Percentiles rank a stretch among this genome's conserved stretches.
Conservation (phyloP, 129 eudicot genomes). For the Smallanthus sonchifolius region DNA sequence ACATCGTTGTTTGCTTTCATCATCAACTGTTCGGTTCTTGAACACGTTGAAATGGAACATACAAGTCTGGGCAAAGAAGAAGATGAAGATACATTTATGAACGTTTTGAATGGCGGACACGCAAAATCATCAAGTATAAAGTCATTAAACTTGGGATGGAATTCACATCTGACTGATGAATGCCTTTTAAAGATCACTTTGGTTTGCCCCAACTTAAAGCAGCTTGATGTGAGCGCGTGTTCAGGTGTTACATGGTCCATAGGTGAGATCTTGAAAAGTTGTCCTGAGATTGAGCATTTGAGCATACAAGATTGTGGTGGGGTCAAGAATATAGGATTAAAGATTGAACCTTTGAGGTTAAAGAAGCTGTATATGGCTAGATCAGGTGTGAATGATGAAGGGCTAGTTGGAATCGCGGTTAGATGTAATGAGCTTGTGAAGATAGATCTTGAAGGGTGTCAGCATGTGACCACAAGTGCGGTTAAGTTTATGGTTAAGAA, state of each 20-base stretch:
- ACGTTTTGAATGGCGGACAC: conserved; percentile 8
- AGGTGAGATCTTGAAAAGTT: conserved; percentile 29
- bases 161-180: conserved; percentile 27
- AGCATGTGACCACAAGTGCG: conserved; percentile 34
- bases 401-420: conserved; percentile 31
- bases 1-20: conserved; percentile 35
- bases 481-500: conserved; percentile 37
- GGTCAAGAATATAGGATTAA: conserved; percentile 38
- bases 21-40: conserved; percentile 37
- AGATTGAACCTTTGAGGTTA: conserved; percentile 31
- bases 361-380: conserved; percentile 38
- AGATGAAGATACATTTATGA: background rate
- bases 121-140: conserved; percentile 16
- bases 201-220: conserved; percentile 42
- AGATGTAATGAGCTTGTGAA: conserved; percentile 46
- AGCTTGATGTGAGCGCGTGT: conserved; percentile 45
- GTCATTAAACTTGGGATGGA: conserved; percentile 31
- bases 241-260: conserved; percentile 28
- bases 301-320: conserved; percentile 34
- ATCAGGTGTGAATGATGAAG: conserved; percentile 53
- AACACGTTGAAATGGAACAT: conserved; percentile 36
- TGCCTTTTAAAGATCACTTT: conserved; percentile 34
- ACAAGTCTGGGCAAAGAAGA: conserved; percentile 30
- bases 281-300: conserved; percentile 43
- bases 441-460: conserved; percentile 48